Evolutionary conservation across 129 eudicot species (phyloP).

Genomic region (Lonicera japonica): DNA sequence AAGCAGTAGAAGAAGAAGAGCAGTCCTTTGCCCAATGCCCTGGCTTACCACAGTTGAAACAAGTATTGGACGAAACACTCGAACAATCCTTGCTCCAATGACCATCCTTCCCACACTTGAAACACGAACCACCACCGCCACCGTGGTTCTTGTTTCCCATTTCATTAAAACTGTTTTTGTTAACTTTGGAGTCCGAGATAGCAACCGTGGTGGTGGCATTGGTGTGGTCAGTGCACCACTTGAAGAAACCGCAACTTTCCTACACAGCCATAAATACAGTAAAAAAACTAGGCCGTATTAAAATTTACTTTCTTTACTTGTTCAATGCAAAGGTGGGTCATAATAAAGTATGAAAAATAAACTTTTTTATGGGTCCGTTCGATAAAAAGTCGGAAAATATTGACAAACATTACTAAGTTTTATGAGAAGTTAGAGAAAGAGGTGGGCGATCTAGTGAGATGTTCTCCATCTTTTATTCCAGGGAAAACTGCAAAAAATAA

Average conservation of each 20-base stretch:
- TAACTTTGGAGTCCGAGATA: background rate
- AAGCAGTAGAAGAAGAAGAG: no score
- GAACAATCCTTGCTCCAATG: constrained; percentile 23
- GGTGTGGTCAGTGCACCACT: constrained; percentile 14
- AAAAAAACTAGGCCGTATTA: no score
- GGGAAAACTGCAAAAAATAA: no score
- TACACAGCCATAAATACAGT: background rate
- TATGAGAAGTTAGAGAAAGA: no score
- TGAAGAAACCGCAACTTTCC: constrained; percentile 15
- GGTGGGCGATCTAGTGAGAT: no score
- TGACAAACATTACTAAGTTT: no score
- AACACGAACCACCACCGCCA: constrained; percentile 12
- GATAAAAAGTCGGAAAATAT: no score
- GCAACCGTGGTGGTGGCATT: background rate
- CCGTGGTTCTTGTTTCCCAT: constrained; percentile 6
- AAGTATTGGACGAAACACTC: constrained; percentile 4
- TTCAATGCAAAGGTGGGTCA: no score
- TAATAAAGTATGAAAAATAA: no score
- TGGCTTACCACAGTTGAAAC: constrained; percentile 18
- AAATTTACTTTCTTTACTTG: no score
- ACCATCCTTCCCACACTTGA: constrained; percentile 24
- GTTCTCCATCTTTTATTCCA: no score
- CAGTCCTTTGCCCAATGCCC: constrained; percentile 25
- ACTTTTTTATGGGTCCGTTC: no score
- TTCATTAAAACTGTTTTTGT: background rate